phyloP scores from a whole-genome alignment of 345 rosid genomes.

The Hevea brasiliensis region DNA sequence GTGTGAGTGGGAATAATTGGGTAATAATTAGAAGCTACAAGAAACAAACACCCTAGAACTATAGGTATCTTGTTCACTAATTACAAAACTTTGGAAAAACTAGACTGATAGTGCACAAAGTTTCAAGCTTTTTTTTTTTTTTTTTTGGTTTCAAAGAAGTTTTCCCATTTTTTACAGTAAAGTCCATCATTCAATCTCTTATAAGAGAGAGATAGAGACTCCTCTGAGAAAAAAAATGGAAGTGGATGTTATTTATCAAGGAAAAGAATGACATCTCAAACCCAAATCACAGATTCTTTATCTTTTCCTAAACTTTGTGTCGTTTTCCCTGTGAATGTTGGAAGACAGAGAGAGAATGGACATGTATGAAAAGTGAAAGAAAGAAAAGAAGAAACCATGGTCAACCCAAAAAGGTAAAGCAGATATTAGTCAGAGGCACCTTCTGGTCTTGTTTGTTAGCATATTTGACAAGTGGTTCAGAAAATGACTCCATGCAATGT shows the following conservation, averaged over 20 bases:
- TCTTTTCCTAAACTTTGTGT: background rate
- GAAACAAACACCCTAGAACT: slow-evolving; percentile 3
- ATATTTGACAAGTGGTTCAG: slow-evolving; percentile 24
- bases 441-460: slow-evolving; percentile 21
- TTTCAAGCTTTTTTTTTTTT: background rate
- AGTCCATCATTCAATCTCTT: background rate
- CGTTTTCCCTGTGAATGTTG: background rate
- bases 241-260: background rate
- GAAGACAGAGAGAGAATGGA: too few relatives aligned
- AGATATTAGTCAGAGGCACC: slow-evolving; percentile 23
- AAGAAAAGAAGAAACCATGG: slow-evolving; percentile 2
- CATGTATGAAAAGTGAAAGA: background rate
- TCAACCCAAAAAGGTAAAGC: slow-evolving; percentile 16
- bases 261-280: background rate
- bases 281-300: background rate
- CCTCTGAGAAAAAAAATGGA: background rate
- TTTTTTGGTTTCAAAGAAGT: background rate
- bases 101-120: slow-evolving; percentile 8
- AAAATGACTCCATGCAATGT: slow-evolving; percentile 28
- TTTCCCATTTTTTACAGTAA: background rate
- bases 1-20: background rate
- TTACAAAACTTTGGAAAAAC: slow-evolving; percentile 1
- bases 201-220: background rate
- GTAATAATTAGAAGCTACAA: slow-evolving; percentile 10
- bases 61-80: background rate